Evolutionary conservation across 768 basidiomycete genomes (phyloP), one percentile per base, ranked within the genome.

Genomic region (Boletus bicolor): DNA sequence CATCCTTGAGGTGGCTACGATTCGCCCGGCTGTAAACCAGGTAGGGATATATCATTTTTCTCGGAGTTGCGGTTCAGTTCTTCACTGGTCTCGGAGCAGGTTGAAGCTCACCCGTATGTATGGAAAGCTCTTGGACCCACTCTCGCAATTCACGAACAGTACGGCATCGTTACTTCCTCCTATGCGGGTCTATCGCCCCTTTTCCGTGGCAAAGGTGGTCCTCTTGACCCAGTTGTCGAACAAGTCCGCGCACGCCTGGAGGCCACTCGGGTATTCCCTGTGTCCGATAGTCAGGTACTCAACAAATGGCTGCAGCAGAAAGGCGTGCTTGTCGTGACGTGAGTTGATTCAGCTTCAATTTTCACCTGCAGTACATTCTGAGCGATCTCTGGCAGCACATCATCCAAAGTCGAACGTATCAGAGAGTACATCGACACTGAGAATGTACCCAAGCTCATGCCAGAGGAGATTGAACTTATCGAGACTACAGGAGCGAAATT

Each of bases 31-130:
- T 1, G 77, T 82, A 35, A 83, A 84, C 66, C 82, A 84, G 75
- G 81, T 80, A 30, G 10, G 48, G 28, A 44, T 8, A 15, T 7
- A 7, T 1, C 34, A 5, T 28, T 36, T 10, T 15, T 11, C 10
- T 41, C 7, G 1, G 8, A 6, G 19, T 39, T 10, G 11, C 6
- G 1, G 5, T 46, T 49, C 30, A 12, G 28, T 44, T 9, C 6
- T 24, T 57, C 26, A 56, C n/a, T 19, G 11, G 24, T 10, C 4
- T 48, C 21, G 30, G 26, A 47, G 56, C 32, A 81, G 78, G 66
- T 83, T 24, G 82, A 85, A 64, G 75, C 76, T 35, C 82, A 85
- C 59, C 81, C 82, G 12, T 79, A 82, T 65, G 70, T 79, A 34
- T 76, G 76, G 60, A 73, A 77, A 57, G 74, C 74, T 12, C 68